A percentile compares a stretch with the other conserved stretches of the same genome.
These are phyloP conservation scores for Xylaria flabelliformis DNA, from an alignment of 495 filamentous ascomycete species.

Conservation along the genomic window DNA sequence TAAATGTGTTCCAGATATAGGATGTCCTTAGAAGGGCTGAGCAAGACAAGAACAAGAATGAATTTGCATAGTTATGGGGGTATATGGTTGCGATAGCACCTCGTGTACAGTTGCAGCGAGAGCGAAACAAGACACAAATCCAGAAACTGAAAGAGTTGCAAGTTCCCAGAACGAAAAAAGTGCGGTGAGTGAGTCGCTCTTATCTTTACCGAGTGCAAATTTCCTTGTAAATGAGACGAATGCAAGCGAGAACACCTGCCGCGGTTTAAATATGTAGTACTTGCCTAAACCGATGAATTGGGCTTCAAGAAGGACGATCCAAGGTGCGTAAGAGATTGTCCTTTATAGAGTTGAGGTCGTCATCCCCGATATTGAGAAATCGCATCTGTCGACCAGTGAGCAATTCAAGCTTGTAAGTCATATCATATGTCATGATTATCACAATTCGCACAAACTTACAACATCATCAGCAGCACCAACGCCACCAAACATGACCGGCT, in stretches of 20 bases:
- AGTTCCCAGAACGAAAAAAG: background rate
- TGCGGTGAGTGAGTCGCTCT: background rate
- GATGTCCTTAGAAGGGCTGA: constrained; percentile 26
- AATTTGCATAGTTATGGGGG: background rate
- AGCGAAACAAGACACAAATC: background rate
- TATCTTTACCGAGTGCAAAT: background rate
- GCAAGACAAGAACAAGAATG: background rate
- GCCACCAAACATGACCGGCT: constrained; percentile 75
- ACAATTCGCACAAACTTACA: constrained; percentile 50
- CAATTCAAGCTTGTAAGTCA: constrained; percentile 21
- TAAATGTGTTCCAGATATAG: constrained; percentile 21
- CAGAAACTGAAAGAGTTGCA: background rate
- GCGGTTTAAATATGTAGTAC: background rate
- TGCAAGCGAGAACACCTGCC: constrained; percentile 3
- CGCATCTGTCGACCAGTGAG: constrained; percentile 60
- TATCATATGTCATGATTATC: background rate
- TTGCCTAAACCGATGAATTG: constrained; percentile 11
- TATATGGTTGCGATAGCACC: background rate
- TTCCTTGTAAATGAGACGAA: background rate
- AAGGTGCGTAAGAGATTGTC: constrained; percentile 64
- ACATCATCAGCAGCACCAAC: constrained; percentile 68
- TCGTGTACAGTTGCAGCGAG: background rate
- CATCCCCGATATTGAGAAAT: constrained; percentile 69
- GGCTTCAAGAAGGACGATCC: constrained; percentile 39
- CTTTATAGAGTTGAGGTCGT: constrained; percentile 64